Conservation (phyloP, 2,329 filamentous ascomycete species). For the Simplicillium aogashimaense region DNA sequence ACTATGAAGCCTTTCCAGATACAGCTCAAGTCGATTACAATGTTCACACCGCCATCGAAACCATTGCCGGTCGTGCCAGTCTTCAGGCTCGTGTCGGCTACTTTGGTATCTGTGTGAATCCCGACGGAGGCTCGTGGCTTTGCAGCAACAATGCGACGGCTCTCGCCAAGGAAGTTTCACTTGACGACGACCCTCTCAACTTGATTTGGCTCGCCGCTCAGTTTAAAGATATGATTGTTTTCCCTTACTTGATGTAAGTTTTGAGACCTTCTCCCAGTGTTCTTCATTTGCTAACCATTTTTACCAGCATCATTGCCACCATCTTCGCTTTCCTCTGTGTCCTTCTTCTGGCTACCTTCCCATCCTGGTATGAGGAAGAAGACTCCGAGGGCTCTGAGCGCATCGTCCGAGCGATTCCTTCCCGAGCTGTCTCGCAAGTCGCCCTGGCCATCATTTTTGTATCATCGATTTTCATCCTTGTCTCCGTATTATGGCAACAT, state of each 20-base stretch:
- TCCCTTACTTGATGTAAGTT: conserved; percentile 86
- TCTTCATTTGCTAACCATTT: conserved; percentile 6
- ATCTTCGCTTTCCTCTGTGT: conserved; percentile 96
- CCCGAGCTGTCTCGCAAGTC: conserved; percentile 82
- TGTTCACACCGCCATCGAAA: conserved; percentile 73
- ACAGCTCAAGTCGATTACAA: conserved; percentile 87
- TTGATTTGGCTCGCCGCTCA: conserved; percentile 94
- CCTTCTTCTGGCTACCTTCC: conserved; percentile 89
- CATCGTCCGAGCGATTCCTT: conserved; percentile 91
- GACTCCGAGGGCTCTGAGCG: conserved; percentile 73
- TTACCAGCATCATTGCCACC: conserved; percentile 86
- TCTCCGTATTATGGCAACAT: conserved; percentile 80
- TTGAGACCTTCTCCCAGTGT: neutral
- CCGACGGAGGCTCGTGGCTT: conserved; percentile 81
- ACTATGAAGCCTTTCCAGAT: conserved; percentile 72
- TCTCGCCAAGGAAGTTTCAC: conserved; percentile 75
- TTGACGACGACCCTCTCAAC: conserved; percentile 93
- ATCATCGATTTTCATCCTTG: conserved; percentile 59
- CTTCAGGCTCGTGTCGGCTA: conserved; percentile 92
- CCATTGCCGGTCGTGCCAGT: conserved; percentile 76
- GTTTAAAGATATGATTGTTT: conserved; percentile 98
- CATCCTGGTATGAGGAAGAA: conserved; percentile 90
- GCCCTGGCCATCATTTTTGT: conserved; percentile 88
- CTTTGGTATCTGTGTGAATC: conserved; percentile 94
- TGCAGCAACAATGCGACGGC: conserved; percentile 97